phyloP scores from a whole-genome alignment of 73 alveolate species.

The Symbiodinium natans region DNA sequence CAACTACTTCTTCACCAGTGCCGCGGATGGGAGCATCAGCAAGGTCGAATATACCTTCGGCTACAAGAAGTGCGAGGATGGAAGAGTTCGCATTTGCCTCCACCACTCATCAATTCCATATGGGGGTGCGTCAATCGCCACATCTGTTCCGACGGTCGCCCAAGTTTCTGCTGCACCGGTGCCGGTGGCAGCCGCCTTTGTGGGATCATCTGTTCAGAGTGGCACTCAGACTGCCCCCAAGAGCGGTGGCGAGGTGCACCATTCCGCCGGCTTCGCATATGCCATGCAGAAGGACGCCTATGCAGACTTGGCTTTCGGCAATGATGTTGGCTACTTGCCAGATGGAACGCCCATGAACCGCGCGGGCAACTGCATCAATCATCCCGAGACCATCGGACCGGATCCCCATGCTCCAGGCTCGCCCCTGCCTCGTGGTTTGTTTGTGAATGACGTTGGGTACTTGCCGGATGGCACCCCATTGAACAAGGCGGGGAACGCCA shows the following conservation, averaged over 20 bases:
- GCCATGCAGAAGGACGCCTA: not conserved
- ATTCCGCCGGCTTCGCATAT: too few relatives aligned
- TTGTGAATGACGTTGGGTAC: constrained; percentile 77
- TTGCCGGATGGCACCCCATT: constrained; percentile 76
- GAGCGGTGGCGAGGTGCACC: too few relatives aligned
- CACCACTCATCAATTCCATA: not conserved
- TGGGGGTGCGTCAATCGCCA: not conserved
- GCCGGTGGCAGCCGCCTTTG: constrained; percentile 89
- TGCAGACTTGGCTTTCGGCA: not conserved
- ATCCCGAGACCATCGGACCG: constrained; percentile 59
- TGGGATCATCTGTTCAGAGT: constrained; percentile 48
- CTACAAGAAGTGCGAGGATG: not conserved
- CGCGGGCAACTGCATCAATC: constrained; percentile 77
- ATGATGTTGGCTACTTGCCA: constrained; percentile 53
- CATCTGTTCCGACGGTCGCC: too few relatives aligned
- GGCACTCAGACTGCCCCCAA: too few relatives aligned
- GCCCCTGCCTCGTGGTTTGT: constrained; percentile 56
- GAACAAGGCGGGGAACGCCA: constrained; percentile 68
- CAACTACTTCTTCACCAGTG: not conserved
- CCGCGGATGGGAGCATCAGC: not conserved
- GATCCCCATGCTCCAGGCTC: constrained; percentile 75
- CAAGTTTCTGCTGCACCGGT: not conserved
- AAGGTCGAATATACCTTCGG: constrained; percentile 27
- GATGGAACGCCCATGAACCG: constrained; percentile 54
- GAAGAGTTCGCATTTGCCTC: not conserved